Percentiles rank a stretch among this genome's conserved stretches.
These are phyloP conservation scores for Arabis hirsuta DNA, from an alignment of 345 rosid species.

Conservation along the genomic window DNA sequence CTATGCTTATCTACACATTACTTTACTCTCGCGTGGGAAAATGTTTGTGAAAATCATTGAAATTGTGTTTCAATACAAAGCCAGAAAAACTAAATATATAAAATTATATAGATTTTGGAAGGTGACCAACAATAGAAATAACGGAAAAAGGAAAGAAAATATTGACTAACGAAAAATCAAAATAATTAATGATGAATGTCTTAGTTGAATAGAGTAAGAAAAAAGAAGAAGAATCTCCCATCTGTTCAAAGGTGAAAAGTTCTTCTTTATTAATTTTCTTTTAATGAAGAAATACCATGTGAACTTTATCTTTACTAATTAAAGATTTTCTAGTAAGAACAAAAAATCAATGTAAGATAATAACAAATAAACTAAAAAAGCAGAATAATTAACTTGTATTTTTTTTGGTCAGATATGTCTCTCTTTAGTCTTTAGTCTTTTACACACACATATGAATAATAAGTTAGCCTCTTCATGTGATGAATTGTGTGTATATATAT, in stretches of 20 bases:
- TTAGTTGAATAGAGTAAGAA: background rate
- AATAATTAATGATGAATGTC: background rate
- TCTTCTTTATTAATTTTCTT: background rate
- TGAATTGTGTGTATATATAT: background rate
- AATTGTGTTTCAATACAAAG: background rate
- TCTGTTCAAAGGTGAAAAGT: background rate
- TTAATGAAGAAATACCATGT: background rate
- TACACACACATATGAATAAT: slow-evolving; percentile 8
- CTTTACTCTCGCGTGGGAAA: background rate
- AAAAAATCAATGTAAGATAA: background rate
- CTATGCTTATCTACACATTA: background rate
- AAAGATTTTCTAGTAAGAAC: background rate
- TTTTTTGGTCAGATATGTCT: slow-evolving; percentile 22
- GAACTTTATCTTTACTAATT: slow-evolving; percentile 11
- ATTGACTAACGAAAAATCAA: background rate
- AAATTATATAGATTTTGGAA: background rate
- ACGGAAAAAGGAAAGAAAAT: background rate
- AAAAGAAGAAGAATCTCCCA: background rate
- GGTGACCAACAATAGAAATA: slow-evolving; percentile 1
- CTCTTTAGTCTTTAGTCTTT: background rate
- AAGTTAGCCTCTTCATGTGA: slow-evolving; percentile 14
- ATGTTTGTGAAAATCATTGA: slow-evolving; percentile 5
- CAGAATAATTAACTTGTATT: background rate
- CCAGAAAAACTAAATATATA: background rate
- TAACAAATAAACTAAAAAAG: background rate